Evolutionary conservation across 2,329 filamentous ascomycete species (phyloP).

Genomic region (Ceratocystis eucalypticola): DNA sequence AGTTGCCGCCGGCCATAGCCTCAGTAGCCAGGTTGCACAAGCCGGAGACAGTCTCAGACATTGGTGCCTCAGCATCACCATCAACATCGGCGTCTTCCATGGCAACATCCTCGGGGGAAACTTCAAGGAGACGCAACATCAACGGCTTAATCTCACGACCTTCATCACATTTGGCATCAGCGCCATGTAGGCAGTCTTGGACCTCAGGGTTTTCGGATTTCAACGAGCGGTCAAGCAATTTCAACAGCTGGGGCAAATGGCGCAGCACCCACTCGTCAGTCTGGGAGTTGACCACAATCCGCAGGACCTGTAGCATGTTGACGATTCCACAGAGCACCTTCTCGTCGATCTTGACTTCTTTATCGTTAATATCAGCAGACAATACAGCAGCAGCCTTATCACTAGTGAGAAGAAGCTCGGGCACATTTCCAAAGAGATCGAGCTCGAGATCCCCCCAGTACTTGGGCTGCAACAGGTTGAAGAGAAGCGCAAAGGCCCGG

Average conservation of each 20-base stretch:
- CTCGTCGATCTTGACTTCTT: constrained; percentile 60
- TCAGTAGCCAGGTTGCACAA: constrained; percentile 79
- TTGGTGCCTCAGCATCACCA: constrained; percentile 64
- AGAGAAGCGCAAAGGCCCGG: constrained; percentile 68
- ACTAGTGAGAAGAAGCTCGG: constrained; percentile 68
- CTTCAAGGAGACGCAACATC: constrained; percentile 71
- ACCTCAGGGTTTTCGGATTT: constrained; percentile 83
- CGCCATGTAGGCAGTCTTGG: constrained; percentile 76
- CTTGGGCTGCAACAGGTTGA: constrained; percentile 70
- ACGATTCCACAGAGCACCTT: constrained; percentile 45
- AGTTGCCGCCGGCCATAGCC: constrained; percentile 65
- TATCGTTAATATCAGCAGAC: constrained; percentile 45
- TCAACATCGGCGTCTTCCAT: constrained; percentile 73
- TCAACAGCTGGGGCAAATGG: constrained; percentile 66
- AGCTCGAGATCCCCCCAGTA: constrained; percentile 90
- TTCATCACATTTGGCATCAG: constrained; percentile 56
- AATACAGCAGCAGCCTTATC: constrained; percentile 58
- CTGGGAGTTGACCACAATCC: constrained; percentile 78
- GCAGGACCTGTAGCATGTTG: constrained; percentile 84
- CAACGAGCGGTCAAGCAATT: constrained; percentile 76
- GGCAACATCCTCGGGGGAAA: constrained; percentile 61
- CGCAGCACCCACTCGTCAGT: constrained; percentile 79
- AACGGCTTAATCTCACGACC: constrained; percentile 59
- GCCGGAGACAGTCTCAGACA: constrained; percentile 75
- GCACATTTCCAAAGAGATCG: constrained; percentile 73